These are phyloP conservation scores for Phaffia australis DNA, from an alignment of 768 basidiomycete genomes.

Conservation along the genomic window DNA sequence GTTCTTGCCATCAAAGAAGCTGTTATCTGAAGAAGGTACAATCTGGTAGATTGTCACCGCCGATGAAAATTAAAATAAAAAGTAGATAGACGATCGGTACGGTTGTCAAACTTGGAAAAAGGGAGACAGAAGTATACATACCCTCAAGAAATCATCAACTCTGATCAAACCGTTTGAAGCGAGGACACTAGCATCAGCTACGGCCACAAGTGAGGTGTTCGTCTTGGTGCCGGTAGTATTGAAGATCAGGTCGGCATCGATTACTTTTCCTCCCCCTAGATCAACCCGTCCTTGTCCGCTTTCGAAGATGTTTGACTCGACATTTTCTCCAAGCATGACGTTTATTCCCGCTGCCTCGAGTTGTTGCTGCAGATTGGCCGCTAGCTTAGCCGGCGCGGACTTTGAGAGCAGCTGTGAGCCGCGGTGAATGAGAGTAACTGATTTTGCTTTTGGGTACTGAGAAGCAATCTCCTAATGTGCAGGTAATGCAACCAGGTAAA, in stretches of 20 bases:
- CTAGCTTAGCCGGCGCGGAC: conserved; percentile 7
- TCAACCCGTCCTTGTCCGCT: conserved; percentile 1
- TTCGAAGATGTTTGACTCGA: background rate
- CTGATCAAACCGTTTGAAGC: conserved; percentile 2
- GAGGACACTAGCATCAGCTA: background rate
- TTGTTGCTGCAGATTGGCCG: background rate
- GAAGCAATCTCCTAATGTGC: no score
- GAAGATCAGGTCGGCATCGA: conserved; percentile 19
- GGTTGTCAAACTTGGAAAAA: no score
- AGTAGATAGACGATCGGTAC: background rate
- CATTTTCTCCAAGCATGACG: conserved; percentile 7
- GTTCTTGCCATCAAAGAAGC: background rate
- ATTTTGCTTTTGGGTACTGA: no score
- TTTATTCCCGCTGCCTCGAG: conserved; percentile 1
- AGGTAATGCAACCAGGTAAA: no score
- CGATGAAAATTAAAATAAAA: background rate
- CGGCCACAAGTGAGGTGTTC: conserved; percentile 7
- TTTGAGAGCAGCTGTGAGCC: no score
- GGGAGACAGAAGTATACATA: background rate
- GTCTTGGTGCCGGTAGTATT: conserved; percentile 7
- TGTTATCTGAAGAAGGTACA: background rate
- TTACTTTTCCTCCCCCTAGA: background rate
- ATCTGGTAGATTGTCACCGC: background rate
- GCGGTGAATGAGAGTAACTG: conserved; percentile 17
- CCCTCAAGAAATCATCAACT: conserved; percentile 4